Evolutionary conservation across 371 early-diverging fungal genomes (phyloP), one percentile per base, ranked within the genome.

Genomic region (Batkoa obscura): DNA sequence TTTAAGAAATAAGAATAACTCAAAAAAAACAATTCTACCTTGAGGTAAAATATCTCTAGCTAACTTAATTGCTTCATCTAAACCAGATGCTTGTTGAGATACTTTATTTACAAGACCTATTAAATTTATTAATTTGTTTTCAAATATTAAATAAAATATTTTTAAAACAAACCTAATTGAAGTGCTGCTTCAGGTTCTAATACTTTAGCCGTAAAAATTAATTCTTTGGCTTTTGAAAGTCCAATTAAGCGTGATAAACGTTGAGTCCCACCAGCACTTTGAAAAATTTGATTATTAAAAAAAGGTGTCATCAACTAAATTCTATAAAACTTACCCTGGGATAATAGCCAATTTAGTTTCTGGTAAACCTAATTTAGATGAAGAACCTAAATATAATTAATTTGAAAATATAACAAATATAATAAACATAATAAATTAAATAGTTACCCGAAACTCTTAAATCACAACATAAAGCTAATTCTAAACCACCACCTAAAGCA

Each of bases 331-430:
- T 60, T 76, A 86, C 83, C 91, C 97, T 17, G 97, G 97, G 54
- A 96, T 94, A 59, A 96, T 94, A 41, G 90, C 95, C n/a, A 94
- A 71, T 54, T 76, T 78, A 0, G 94, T 93, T 66, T 96, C 97
- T 0, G 91, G 87, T 48, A 96, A 72, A 1, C 95, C 95, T 50
- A 96, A 69, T 63, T 81, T 78, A 37, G 92, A 86, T 42, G 72
- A 66, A 3, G 69, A 64, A 23, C 76, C 72, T 4, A n/a, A n/a
- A n/a, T n/a, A n/a, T n/a, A n/a, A n/a, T n/a, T n/a, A n/a, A n/a
- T n/a, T n/a, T n/a, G n/a, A n/a, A n/a, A n/a, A n/a, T n/a, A n/a
- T n/a, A n/a, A n/a, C n/a, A n/a, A n/a, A n/a, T n/a, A n/a, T n/a
- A n/a, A n/a, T n/a, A n/a, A n/a, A n/a, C n/a, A n/a, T n/a, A n/a